Conservation (phyloP, 768 basidiomycete species). For the Lactifluus subvellereus region DNA sequence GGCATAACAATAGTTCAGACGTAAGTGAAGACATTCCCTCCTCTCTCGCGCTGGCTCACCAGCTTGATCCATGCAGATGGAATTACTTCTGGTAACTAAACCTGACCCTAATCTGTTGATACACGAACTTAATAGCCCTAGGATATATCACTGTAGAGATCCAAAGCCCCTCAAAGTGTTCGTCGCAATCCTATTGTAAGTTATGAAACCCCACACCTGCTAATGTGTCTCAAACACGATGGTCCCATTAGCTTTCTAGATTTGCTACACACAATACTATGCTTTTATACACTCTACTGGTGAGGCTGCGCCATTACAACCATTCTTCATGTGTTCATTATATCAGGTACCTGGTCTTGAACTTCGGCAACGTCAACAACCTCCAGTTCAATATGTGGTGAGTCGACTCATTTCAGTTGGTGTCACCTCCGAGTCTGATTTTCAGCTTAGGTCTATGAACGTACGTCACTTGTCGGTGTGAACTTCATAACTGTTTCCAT, state of each 20-base stretch:
- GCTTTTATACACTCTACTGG: constrained; percentile 43
- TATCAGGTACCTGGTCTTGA: constrained; percentile 42
- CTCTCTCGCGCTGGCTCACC: neutral
- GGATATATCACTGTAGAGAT: neutral
- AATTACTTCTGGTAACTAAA: neutral
- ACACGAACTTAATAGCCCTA: neutral
- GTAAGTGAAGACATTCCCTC: neutral
- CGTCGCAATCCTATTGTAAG: constrained; percentile 1
- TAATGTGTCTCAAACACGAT: neutral
- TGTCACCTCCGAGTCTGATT: neutral
- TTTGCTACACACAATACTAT: constrained; percentile 41
- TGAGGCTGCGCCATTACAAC: constrained; percentile 24
- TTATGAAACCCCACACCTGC: neutral
- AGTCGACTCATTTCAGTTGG: constrained; percentile 10
- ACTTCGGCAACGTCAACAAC: constrained; percentile 37
- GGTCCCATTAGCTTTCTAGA: constrained; percentile 35
- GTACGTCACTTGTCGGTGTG: constrained; percentile 16
- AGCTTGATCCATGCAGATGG: neutral
- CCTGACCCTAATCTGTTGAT: too few species aligned
- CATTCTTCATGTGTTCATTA: neutral
- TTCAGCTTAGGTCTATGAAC: constrained; percentile 20
- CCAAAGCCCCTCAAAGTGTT: neutral
- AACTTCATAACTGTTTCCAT: constrained; percentile 25
- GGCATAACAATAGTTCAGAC: constrained; percentile 2
- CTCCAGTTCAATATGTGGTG: constrained; percentile 40